These are phyloP conservation scores for Dactylonectria macrodidyma DNA, from an alignment of 2,329 filamentous ascomycete genomes.

Conservation along the genomic window DNA sequence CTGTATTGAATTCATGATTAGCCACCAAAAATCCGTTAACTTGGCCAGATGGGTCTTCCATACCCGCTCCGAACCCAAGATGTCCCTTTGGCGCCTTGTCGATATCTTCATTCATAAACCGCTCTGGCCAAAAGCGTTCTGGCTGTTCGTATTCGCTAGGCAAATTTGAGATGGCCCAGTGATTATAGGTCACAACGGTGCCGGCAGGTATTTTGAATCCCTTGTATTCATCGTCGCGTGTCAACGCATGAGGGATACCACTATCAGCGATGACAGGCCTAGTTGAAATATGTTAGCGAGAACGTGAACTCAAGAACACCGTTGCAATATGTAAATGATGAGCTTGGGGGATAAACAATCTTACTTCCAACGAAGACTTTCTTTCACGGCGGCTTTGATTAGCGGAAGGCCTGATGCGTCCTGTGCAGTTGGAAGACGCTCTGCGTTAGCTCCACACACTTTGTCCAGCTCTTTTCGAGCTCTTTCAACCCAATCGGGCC, in stretches of 20 bases:
- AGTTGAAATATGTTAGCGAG: not conserved
- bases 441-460: not conserved
- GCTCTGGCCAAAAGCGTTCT: constrained; percentile 3
- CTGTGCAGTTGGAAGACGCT: not conserved
- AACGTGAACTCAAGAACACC: too few species aligned
- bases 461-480: not conserved
- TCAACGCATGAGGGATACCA: constrained; percentile 1
- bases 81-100: not conserved
- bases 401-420: not conserved
- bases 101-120: not conserved
- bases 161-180: constrained; percentile 5
- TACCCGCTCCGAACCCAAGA: not conserved
- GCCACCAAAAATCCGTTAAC: too few species aligned
- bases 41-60: too few species aligned
- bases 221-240: constrained; percentile 8
- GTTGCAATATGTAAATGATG: too few species aligned
- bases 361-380: not conserved
- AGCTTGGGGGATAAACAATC: too few species aligned
- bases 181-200: constrained; percentile 8
- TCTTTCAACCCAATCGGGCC: not conserved
- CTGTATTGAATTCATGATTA: too few species aligned
- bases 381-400: not conserved
- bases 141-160: constrained; percentile 1
- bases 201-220: constrained; percentile 16
- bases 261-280: not conserved